Evolutionary conservation across 139 green algal genomes (phyloP).

Genomic region (Picochlorum sp.): DNA sequence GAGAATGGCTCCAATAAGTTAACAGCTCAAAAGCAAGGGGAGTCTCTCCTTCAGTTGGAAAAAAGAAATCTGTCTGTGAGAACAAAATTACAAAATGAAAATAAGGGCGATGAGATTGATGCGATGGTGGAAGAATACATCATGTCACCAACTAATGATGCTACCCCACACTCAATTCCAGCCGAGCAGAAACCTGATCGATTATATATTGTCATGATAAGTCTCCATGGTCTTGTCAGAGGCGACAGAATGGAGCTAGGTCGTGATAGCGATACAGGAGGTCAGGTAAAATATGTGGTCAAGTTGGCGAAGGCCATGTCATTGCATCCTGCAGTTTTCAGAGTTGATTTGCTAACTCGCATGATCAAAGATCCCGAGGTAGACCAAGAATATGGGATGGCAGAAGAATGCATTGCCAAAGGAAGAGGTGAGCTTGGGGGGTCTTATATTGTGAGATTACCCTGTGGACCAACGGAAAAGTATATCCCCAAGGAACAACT

Average conservation of each 20-base stretch:
- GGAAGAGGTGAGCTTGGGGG: slow-evolving; percentile 42
- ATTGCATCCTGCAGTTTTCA: slow-evolving; percentile 71
- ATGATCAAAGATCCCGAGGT: slow-evolving; percentile 59
- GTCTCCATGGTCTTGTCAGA: slow-evolving; percentile 80
- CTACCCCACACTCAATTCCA: neutral
- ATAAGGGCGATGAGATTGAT: neutral
- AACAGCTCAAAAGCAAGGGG: neutral
- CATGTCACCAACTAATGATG: neutral
- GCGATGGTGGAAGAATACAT: slow-evolving; percentile 21
- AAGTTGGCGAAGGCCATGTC: slow-evolving; percentile 80
- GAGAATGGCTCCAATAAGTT: neutral
- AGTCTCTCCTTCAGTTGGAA: neutral
- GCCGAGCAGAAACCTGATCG: slow-evolving; percentile 13
- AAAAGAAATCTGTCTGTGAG: neutral
- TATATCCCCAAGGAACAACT: slow-evolving; percentile 85
- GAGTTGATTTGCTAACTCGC: slow-evolving; percentile 90
- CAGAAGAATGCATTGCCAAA: slow-evolving; percentile 61
- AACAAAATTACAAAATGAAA: neutral
- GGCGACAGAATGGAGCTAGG: slow-evolving; percentile 89
- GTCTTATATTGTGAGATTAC: slow-evolving; percentile 83
- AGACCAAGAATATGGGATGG: slow-evolving; percentile 50
- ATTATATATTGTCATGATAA: slow-evolving; percentile 79
- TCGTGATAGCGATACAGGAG: slow-evolving; percentile 81
- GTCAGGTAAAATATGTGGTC: slow-evolving; percentile 87
- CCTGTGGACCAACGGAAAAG: slow-evolving; percentile 46